Evolutionary conservation across 1,139 yeast species (phyloP).

Genomic region (Cylindricascospora bacillispora): DNA sequence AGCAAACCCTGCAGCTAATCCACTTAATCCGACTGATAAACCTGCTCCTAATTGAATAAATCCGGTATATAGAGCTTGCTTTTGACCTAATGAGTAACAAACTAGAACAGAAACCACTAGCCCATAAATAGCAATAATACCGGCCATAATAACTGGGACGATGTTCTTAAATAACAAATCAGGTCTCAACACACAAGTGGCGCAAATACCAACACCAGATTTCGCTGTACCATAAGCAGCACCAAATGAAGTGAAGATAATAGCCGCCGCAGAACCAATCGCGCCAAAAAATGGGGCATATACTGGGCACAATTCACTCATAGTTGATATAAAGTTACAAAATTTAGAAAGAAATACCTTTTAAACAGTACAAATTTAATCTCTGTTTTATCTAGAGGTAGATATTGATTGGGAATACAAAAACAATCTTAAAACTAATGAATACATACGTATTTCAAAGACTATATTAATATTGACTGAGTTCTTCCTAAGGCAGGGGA

Average conservation of each 20-base stretch:
- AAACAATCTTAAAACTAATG: too few species aligned
- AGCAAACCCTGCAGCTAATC: slow-evolving; percentile 96
- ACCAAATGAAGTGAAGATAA: slow-evolving; percentile 96
- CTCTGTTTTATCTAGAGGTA: too few species aligned
- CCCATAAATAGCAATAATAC: slow-evolving; percentile 98
- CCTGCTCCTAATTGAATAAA: slow-evolving; percentile 84
- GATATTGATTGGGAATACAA: too few species aligned
- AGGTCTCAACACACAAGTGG: slow-evolving; percentile 95
- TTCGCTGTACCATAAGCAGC: slow-evolving; percentile 99
- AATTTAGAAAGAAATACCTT: too few species aligned
- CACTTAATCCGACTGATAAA: slow-evolving; percentile 91
- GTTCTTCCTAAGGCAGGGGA: too few species aligned
- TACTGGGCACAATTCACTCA: slow-evolving; percentile 29
- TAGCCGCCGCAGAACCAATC: slow-evolving; percentile 98
- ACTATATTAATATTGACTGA: too few species aligned
- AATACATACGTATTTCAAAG: too few species aligned
- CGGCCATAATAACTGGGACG: slow-evolving; percentile 98
- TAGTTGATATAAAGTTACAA: slow-evolving; percentile 3
- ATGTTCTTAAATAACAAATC: slow-evolving; percentile 81
- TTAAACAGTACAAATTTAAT: too few species aligned
- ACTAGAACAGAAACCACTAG: slow-evolving; percentile 93
- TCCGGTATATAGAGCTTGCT: slow-evolving; percentile 91
- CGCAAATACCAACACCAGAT: slow-evolving; percentile 99
- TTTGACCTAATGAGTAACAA: slow-evolving; percentile 78
- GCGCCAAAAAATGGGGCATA: slow-evolving; percentile 83